Base-by-base conservation (phyloP, 2,329 filamentous ascomycete species). In the Diaporthe sp. region DNA sequence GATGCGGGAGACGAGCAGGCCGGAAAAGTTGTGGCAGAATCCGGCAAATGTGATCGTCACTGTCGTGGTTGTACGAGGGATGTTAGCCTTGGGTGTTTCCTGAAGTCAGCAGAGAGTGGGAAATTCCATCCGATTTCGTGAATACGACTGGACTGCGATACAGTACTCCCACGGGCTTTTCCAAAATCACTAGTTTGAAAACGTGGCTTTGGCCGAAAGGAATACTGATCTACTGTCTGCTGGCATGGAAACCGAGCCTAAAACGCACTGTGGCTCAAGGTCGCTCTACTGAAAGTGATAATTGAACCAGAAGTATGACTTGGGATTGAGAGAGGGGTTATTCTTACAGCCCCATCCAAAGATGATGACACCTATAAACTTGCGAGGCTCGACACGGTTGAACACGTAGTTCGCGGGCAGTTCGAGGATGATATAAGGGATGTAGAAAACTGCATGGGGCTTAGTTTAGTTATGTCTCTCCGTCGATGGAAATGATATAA, bases 1-100 rank as follows among this genome's bases (percentile, higher is more conserved):
- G 22, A 83, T 60, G 28, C 71, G 34, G 3, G 71, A 39, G 12
- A 57, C 28, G 20, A 71, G 25, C 4, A 71, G 31, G 4, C 67
- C 20, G 20, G 25, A 20, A 22, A 71, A 49, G 47, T 53, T 71
- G 25, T 31, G 44, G 34, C 47, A 71, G 47, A 71, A 71, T 39
- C 67, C 67, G 25, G 67, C 67, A 25, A 71, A 39, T 10, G 47
- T 57, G 9, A 37, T 53, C 4, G 67, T 51, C 20, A 71, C 44
- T 60, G 3, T 60, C 8, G 34, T 39, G 57, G 25, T 55, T 31
- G 13, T 55, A 17, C 12, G 25, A 4, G 25, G 39, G 10, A n/a
- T 7, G 31, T 60, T 60, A 60, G 57, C 22, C 34, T 60, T 60
- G 17, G 34, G 34, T 37, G 22, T 60, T 39, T 3, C n/a, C n/a